Evolutionary conservation across 352 stramenopile species (phyloP).

Genomic region (Pythium monospermum): DNA sequence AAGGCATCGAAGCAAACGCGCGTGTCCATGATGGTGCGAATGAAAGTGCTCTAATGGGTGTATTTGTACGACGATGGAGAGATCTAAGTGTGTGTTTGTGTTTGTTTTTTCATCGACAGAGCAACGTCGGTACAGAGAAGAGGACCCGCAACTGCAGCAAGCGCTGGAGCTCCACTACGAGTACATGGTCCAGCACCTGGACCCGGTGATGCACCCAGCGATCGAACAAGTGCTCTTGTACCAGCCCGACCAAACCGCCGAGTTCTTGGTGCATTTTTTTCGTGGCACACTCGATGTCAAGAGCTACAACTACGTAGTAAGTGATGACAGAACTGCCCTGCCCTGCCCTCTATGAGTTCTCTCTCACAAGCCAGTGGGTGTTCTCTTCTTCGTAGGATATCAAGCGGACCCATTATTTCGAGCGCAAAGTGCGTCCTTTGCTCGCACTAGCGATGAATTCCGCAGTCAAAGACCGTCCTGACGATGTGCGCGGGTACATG

Average conservation of each 20-base stretch:
- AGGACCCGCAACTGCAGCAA: constrained; percentile 45
- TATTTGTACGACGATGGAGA: no score
- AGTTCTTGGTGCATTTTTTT: constrained; percentile 65
- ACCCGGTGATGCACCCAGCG: constrained; percentile 52
- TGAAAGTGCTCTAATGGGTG: no score
- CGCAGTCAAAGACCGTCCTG: constrained; percentile 55
- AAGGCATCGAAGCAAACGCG: constrained; percentile 38
- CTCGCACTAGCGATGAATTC: constrained; percentile 55
- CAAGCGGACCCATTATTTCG: constrained; percentile 64
- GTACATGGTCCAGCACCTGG: constrained; percentile 63
- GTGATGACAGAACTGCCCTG: no score
- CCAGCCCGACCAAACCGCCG: constrained; percentile 63
- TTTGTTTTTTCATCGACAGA: constrained; percentile 34
- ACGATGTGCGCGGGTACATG: constrained; percentile 44
- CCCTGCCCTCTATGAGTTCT: no score
- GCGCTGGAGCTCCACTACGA: constrained; percentile 58
- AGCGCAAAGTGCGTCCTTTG: constrained; percentile 74
- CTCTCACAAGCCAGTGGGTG: no score
- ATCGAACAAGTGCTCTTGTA: constrained; percentile 72
- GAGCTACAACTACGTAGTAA: constrained; percentile 72
- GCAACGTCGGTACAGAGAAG: constrained; percentile 47
- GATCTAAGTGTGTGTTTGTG: no score
- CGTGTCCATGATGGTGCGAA: constrained; percentile 49
- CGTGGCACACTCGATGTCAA: constrained; percentile 60
- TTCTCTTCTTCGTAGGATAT: constrained; percentile 54